Evolutionary conservation across 2,329 filamentous ascomycete species (phyloP).

Genomic region (Remersonia thermophila): DNA sequence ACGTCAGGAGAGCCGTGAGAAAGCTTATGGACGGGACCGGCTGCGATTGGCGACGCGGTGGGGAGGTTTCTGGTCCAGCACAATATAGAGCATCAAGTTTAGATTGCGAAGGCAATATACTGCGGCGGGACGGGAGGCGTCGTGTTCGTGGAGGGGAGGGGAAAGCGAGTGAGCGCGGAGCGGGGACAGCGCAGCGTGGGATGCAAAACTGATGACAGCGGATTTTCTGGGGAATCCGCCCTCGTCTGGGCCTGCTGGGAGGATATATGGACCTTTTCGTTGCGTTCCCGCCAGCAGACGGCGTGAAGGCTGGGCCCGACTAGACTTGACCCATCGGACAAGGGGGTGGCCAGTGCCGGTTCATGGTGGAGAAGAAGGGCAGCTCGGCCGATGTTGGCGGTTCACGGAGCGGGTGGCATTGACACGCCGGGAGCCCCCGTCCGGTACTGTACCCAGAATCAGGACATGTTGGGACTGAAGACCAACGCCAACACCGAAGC

Average conservation of each 20-base stretch:
- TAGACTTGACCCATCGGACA: conserved; percentile 15
- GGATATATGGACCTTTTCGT: conserved; percentile 19
- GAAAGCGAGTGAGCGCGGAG: conserved; percentile 10
- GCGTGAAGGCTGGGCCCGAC: conserved; percentile 6
- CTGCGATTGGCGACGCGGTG: conserved; percentile 25
- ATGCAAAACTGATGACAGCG: conserved; percentile 9
- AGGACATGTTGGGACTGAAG: conserved; percentile 15
- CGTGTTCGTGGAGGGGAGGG: conserved; percentile 9
- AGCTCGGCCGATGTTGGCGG: conserved; percentile 3
- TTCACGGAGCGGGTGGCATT: conserved; percentile 1
- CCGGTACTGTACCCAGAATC: conserved; percentile 1
- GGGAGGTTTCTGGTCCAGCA: conserved; percentile 23
- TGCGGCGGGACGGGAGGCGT: conserved; percentile 23
- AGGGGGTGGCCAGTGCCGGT: conserved; percentile 13
- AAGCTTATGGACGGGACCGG: conserved; percentile 18
- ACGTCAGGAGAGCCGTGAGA: conserved; percentile 23
- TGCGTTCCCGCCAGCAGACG: conserved; percentile 10
- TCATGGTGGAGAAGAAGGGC: conserved; percentile 15
- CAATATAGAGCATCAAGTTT: conserved; percentile 32
- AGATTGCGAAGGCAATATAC: conserved; percentile 31
- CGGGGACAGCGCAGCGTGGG: conserved; percentile 10
- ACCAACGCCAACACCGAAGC: conserved; percentile 7
- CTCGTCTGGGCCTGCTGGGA: conserved; percentile 15
- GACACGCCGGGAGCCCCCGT: neutral
- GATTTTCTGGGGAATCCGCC: conserved; percentile 15